Percentiles rank a stretch among this genome's conserved stretches.
Evolutionary conservation across 2,329 filamentous ascomycete genomes (phyloP).

Genomic region (Aspergillus persii): DNA sequence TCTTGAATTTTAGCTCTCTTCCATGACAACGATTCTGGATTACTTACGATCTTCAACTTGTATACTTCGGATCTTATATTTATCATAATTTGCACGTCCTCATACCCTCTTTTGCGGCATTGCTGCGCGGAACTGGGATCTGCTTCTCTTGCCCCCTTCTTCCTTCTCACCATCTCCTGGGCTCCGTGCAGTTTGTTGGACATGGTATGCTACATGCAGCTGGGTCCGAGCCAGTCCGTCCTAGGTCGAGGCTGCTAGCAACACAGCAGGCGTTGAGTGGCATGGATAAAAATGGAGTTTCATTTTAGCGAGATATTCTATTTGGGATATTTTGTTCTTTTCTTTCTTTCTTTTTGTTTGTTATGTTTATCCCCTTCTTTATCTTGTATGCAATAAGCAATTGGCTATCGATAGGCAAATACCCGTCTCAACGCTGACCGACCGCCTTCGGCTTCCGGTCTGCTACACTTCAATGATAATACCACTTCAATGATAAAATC

Average conservation of each 20-base stretch:
- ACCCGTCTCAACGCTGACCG: too few species aligned
- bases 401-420: neutral
- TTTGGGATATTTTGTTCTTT: neutral
- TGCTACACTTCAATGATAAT: too few species aligned
- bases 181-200: neutral
- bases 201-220: neutral
- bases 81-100: neutral
- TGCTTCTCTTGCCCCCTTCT: neutral
- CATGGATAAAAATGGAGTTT: conserved; percentile 18
- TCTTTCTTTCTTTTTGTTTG: neutral
- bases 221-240: neutral
- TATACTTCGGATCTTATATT: conserved; percentile 4
- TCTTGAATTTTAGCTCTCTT: neutral
- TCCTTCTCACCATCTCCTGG: neutral
- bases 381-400: conserved; percentile 2
- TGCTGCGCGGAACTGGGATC: neutral
- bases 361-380: neutral
- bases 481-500: too few species aligned
- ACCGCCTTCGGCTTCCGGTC: too few species aligned
- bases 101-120: conserved; percentile 7
- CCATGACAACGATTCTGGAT: neutral
- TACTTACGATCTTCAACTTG: neutral
- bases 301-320: conserved; percentile 13
- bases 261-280: conserved; percentile 21
- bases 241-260: neutral